Conservation (phyloP, 371 early-diverging fungal species). For the Lichtheimia ornata region DNA sequence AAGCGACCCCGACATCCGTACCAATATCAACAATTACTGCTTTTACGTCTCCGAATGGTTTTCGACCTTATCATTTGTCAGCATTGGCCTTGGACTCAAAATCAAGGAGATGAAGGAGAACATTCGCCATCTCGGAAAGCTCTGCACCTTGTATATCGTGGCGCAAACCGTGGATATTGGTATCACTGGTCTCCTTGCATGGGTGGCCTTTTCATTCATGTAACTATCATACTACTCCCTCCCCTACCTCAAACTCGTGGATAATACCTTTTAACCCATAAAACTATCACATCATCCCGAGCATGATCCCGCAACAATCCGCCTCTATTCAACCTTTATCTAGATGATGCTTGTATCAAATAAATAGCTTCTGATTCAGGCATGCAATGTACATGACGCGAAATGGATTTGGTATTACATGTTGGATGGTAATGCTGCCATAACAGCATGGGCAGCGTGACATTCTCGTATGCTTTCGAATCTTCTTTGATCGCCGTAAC, state of each 20-base stretch:
- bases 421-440: too few species aligned
- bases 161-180: slow-evolving; percentile 64
- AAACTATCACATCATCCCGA: too few species aligned
- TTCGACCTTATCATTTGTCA: slow-evolving; percentile 64
- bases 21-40: slow-evolving; percentile 49
- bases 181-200: slow-evolving; percentile 53
- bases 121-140: slow-evolving; percentile 48
- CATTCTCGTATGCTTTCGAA: too few species aligned
- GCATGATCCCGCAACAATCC: too few species aligned
- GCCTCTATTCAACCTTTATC: too few species aligned
- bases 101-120: slow-evolving; percentile 57
- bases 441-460: too few species aligned
- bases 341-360: too few species aligned
- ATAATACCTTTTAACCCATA: not conserved
- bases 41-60: slow-evolving; percentile 68
- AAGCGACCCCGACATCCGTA: slow-evolving; percentile 28
- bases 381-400: too few species aligned
- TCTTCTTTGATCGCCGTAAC: too few species aligned
- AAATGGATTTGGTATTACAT: too few species aligned
- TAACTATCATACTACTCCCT: slow-evolving; percentile 9
- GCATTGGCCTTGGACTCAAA: slow-evolving; percentile 60
- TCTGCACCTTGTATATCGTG: slow-evolving; percentile 53
- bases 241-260: not conserved
- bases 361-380: too few species aligned
- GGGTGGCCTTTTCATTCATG: slow-evolving; percentile 52